Evolutionary conservation across 768 basidiomycete species (phyloP).

Genomic region (Rhodotorula taiwanensis): DNA sequence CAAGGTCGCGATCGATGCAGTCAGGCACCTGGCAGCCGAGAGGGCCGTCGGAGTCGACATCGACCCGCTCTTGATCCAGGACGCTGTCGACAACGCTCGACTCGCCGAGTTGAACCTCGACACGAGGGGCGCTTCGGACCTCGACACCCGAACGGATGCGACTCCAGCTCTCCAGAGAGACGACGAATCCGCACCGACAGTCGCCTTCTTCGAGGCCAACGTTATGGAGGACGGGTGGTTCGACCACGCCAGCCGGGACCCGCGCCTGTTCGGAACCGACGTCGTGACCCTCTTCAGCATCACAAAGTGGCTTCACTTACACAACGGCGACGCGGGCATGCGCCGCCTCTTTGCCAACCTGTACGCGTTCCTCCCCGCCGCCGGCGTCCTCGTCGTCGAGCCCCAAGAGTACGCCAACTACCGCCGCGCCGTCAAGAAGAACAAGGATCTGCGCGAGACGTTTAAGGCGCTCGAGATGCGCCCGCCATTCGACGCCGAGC

Average conservation of each 20-base stretch:
- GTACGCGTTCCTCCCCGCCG: conserved; percentile 51
- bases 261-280: conserved; percentile 4
- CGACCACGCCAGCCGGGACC: background rate
- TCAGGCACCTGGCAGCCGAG: conserved; percentile 50
- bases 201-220: conserved; percentile 12
- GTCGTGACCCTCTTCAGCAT: conserved; percentile 59
- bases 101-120: too few species aligned
- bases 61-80: conserved; percentile 59
- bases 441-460: conserved; percentile 16
- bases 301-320: conserved; percentile 88
- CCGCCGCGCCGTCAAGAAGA: conserved; percentile 62
- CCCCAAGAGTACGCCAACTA: conserved; percentile 79
- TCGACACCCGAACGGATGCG: too few species aligned
- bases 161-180: too few species aligned
- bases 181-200: too few species aligned
- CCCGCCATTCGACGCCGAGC: conserved; percentile 25
- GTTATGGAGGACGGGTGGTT: conserved; percentile 23
- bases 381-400: conserved; percentile 59
- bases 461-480: conserved; percentile 27
- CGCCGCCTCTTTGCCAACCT: conserved; percentile 59
- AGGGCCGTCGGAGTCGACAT: conserved; percentile 76
- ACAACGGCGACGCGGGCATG: conserved; percentile 67
- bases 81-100: background rate
- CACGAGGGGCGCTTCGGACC: too few species aligned
- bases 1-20: conserved; percentile 75